Evolutionary conservation across 2,329 filamentous ascomycete species (phyloP).

Genomic region (Microcera coccophila): DNA sequence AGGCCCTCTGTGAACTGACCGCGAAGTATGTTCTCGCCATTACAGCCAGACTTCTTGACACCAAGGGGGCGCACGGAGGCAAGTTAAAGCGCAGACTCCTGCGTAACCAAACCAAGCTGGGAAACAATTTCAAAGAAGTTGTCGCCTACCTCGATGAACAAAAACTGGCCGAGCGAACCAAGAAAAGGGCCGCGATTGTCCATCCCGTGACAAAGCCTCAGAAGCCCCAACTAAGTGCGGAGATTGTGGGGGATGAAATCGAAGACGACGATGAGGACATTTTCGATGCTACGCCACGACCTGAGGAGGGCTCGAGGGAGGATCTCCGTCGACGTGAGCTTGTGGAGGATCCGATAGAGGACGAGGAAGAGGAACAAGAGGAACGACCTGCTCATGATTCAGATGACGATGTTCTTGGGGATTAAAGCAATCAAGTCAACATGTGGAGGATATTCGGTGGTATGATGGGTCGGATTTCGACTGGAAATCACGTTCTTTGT

Average conservation of each 20-base stretch:
- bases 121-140: conserved; percentile 81
- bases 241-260: conserved; percentile 43
- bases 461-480: conserved; percentile 12
- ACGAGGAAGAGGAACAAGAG: conserved; percentile 31
- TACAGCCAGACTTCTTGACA: conserved; percentile 69
- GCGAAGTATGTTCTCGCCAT: conserved; percentile 81
- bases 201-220: conserved; percentile 31
- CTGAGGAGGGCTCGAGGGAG: conserved; percentile 57
- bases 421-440: conserved; percentile 30
- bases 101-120: conserved; percentile 76
- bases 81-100: conserved; percentile 68
- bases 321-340: conserved; percentile 54
- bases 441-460: conserved; percentile 3
- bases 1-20: conserved; percentile 79
- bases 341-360: conserved; percentile 43
- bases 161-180: conserved; percentile 46
- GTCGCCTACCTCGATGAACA: conserved; percentile 73
- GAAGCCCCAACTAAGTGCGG: conserved; percentile 39
- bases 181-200: conserved; percentile 35
- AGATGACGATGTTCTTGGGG: conserved; percentile 45
- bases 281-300: conserved; percentile 47
- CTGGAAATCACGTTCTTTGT: conserved; percentile 11
- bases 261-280: conserved; percentile 41
- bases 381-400: conserved; percentile 34
- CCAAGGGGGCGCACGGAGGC: conserved; percentile 54